A percentile compares a stretch with the other conserved stretches of the same genome.
Evolutionary conservation across 768 basidiomycete genomes (phyloP).

Genomic region (Lactarius quietus): DNA sequence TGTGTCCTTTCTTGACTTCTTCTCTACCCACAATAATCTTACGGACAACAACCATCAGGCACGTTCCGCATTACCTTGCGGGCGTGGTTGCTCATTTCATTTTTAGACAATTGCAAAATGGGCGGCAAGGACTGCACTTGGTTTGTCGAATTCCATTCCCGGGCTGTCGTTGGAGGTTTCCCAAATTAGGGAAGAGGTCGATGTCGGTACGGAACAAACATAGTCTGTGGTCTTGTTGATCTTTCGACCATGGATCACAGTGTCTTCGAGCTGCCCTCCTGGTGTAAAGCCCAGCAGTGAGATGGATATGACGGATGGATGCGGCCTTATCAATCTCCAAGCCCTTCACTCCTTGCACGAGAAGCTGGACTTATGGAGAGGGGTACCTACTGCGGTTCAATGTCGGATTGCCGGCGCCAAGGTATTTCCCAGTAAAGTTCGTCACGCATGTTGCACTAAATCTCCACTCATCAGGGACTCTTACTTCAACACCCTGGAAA

Average conservation of each 20-base stretch:
- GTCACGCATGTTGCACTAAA: not conserved
- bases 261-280: slow-evolving; percentile 28
- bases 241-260: slow-evolving; percentile 22
- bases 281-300: slow-evolving; percentile 29
- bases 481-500: slow-evolving; percentile 30
- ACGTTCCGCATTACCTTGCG: slow-evolving; percentile 10
- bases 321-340: slow-evolving; percentile 62
- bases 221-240: not conserved
- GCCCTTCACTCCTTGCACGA: slow-evolving; percentile 36
- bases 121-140: slow-evolving; percentile 58
- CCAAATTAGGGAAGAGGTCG: slow-evolving; percentile 41
- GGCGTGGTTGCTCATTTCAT: not conserved
- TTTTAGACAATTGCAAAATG: slow-evolving; percentile 61
- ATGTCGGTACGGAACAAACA: slow-evolving; percentile 43
- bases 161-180: slow-evolving; percentile 40
- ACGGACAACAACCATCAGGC: slow-evolving; percentile 50
- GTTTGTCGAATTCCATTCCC: slow-evolving; percentile 61
- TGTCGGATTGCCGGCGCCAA: slow-evolving; percentile 33
- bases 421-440: slow-evolving; percentile 18
- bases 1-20: slow-evolving; percentile 43
- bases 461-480: slow-evolving; percentile 29
- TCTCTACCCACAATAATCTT: slow-evolving; percentile 55
- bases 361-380: slow-evolving; percentile 26
- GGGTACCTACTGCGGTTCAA: slow-evolving; percentile 32
- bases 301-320: slow-evolving; percentile 63